phyloP scores from a whole-genome alignment of 495 filamentous ascomycete genomes.

The Talaromyces wortmannii region DNA sequence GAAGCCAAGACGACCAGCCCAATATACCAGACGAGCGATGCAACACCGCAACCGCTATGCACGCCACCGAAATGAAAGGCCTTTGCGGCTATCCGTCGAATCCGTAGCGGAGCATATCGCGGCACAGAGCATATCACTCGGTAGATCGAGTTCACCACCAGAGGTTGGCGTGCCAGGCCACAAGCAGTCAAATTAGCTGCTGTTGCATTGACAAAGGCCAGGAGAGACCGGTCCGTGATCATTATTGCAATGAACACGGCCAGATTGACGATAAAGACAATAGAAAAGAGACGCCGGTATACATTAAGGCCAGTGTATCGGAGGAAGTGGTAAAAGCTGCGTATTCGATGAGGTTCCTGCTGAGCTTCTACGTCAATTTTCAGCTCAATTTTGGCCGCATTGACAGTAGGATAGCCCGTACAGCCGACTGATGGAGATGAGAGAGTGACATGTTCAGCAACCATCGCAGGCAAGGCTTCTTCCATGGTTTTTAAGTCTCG shows the following conservation, averaged over 20 bases:
- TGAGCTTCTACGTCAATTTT: conserved; percentile 33
- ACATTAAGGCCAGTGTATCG: conserved; percentile 35
- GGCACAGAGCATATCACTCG: conserved; percentile 52
- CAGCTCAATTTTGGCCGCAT: no score
- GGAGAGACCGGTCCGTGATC: conserved; percentile 18
- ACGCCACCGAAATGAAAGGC: conserved; percentile 74
- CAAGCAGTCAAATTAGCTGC: conserved; percentile 45
- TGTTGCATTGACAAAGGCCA: conserved; percentile 39
- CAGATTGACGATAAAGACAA: conserved; percentile 47
- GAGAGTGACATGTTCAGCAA: no score
- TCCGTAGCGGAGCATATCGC: conserved; percentile 49
- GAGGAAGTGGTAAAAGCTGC: conserved; percentile 15
- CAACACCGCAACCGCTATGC: conserved; percentile 65
- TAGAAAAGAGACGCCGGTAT: conserved; percentile 46
- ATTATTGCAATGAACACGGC: conserved; percentile 39
- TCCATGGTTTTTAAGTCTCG: no score
- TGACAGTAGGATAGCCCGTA: no score
- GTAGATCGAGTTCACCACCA: conserved; percentile 69
- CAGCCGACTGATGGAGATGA: no score
- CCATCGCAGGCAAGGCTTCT: no score
- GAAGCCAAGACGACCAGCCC: conserved; percentile 47
- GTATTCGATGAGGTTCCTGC: conserved; percentile 1
- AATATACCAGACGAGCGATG: conserved; percentile 64
- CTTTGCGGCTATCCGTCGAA: conserved; percentile 62
- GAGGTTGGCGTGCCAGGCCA: conserved; percentile 65